Evolutionary conservation across 2,329 filamentous ascomycete species (phyloP).

Genomic region (Leptographium flavum): DNA sequence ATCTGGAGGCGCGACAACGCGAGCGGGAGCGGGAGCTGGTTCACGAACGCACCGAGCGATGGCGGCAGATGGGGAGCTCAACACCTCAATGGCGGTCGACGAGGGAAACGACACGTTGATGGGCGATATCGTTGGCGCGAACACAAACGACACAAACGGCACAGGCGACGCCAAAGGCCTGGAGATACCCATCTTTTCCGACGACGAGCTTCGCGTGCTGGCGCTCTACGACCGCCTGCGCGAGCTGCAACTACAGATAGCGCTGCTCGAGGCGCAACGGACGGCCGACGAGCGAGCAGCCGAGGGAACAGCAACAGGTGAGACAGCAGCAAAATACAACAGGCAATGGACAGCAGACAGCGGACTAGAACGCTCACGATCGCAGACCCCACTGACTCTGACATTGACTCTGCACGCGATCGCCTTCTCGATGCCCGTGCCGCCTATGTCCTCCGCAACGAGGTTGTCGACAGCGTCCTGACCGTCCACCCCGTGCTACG

Average conservation of each 20-base stretch:
- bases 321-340: not conserved
- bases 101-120: slow-evolving; percentile 7
- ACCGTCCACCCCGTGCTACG: slow-evolving; percentile 63
- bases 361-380: not conserved
- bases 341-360: not conserved
- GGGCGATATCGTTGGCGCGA: not conserved
- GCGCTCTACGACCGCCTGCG: slow-evolving; percentile 58
- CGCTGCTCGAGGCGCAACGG: slow-evolving; percentile 38
- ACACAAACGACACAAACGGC: not conserved
- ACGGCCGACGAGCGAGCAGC: slow-evolving; percentile 16
- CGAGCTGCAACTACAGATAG: slow-evolving; percentile 58
- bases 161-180: too few species aligned
- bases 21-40: too few species aligned
- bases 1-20: not conserved
- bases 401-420: slow-evolving; percentile 38
- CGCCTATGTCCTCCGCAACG: slow-evolving; percentile 53
- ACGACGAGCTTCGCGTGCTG: slow-evolving; percentile 51
- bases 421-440: slow-evolving; percentile 58
- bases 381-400: not conserved
- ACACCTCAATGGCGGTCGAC: slow-evolving; percentile 3
- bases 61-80: not conserved
- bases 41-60: not conserved
- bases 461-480: slow-evolving; percentile 53
- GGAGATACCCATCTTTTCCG: slow-evolving; percentile 40
- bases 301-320: not conserved